These are phyloP conservation scores for Trichoderma aggressivum DNA, from an alignment of 2,329 filamentous ascomycete species.

Conservation along the genomic window DNA sequence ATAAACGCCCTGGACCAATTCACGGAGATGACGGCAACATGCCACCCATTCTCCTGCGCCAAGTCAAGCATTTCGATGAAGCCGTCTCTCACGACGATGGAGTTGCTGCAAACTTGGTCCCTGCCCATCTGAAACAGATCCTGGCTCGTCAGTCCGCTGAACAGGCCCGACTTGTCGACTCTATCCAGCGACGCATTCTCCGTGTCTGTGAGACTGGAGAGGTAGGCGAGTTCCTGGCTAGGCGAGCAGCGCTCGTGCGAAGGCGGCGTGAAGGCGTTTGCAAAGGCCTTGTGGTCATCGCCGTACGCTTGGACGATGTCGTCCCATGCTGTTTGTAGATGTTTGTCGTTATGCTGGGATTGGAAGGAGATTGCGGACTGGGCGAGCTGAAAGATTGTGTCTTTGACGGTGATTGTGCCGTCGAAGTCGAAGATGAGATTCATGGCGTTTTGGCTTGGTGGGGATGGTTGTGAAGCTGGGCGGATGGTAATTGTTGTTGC, in stretches of 20 bases:
- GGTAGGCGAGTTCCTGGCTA: slow-evolving; percentile 41
- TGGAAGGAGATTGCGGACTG: slow-evolving; percentile 40
- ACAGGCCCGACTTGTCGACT: slow-evolving; percentile 44
- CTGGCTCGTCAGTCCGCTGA: slow-evolving; percentile 36
- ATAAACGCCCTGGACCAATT: slow-evolving; percentile 52
- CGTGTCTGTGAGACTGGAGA: slow-evolving; percentile 41
- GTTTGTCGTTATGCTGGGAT: slow-evolving; percentile 22
- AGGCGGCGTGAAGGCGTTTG: slow-evolving; percentile 31
- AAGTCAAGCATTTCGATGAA: slow-evolving; percentile 35
- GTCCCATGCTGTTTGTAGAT: slow-evolving; percentile 43
- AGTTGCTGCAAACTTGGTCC: slow-evolving; percentile 33
- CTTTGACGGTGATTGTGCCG: slow-evolving; percentile 53
- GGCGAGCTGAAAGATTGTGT: slow-evolving; percentile 51
- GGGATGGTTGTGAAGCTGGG: not conserved
- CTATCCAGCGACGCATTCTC: slow-evolving; percentile 47
- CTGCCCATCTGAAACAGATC: slow-evolving; percentile 39
- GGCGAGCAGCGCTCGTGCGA: slow-evolving; percentile 34
- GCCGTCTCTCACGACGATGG: slow-evolving; percentile 38
- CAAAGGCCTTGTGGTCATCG: slow-evolving; percentile 40
- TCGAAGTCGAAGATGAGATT: slow-evolving; percentile 57
- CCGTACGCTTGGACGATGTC: slow-evolving; percentile 45
- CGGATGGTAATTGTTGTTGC: not conserved
- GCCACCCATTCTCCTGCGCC: slow-evolving; percentile 33
- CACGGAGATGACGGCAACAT: slow-evolving; percentile 46
- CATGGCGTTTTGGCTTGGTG: slow-evolving; percentile 26